phyloP scores from a whole-genome alignment of 139 green algal species.

The Micromonas pusilla region DNA sequence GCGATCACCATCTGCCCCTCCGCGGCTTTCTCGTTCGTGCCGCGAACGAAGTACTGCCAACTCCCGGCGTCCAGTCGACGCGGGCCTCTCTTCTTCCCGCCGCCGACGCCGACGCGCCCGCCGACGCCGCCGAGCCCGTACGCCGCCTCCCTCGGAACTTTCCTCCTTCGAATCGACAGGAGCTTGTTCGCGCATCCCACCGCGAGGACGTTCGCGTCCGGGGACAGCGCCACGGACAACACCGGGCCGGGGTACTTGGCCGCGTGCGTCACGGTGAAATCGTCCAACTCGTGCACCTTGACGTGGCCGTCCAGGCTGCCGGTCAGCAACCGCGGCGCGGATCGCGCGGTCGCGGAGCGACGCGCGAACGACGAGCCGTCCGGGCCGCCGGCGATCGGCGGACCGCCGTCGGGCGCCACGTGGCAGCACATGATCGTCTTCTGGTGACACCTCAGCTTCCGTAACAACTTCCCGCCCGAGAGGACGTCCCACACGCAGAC shows the following conservation, averaged over 20 bases:
- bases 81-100: constrained; percentile 4
- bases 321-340: constrained; percentile 71
- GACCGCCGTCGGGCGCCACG: constrained; percentile 49
- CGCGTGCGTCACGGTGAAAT: constrained; percentile 61
- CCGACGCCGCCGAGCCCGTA: background rate
- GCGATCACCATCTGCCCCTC: constrained; percentile 53
- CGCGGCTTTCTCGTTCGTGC: constrained; percentile 50
- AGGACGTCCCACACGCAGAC: constrained; percentile 79
- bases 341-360: constrained; percentile 10
- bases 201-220: constrained; percentile 61
- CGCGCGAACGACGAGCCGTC: background rate
- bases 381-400: background rate
- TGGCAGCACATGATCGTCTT: constrained; percentile 84
- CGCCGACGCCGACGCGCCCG: background rate
- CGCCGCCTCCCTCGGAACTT: constrained; percentile 1
- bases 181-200: constrained; percentile 77
- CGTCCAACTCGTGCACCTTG: constrained; percentile 85
- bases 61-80: constrained; percentile 57
- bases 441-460: constrained; percentile 73
- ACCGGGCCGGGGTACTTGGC: constrained; percentile 73
- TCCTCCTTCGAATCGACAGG: constrained; percentile 49
- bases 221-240: constrained; percentile 60
- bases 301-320: constrained; percentile 86
- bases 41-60: constrained; percentile 78
- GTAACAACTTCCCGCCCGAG: constrained; percentile 61